Percentiles rank a stretch among this genome's conserved stretches.
phyloP scores from a whole-genome alignment of 768 basidiomycete species.

The Tubosaeta sp. region DNA sequence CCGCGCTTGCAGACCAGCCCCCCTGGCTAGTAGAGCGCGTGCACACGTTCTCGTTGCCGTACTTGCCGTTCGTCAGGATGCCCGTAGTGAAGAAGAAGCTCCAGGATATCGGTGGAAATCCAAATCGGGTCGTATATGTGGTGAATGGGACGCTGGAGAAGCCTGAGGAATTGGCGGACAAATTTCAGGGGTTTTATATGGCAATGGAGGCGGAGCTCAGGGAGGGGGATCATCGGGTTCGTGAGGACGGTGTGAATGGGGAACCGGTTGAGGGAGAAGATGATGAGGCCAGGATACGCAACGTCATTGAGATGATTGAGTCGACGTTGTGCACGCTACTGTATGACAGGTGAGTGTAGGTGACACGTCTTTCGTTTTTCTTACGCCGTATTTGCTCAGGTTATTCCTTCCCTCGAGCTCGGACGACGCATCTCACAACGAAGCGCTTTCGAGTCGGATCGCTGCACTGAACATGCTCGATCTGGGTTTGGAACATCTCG shows the following conservation, averaged over 20 bases:
- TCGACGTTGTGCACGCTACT: constrained; percentile 64
- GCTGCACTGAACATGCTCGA: constrained; percentile 92
- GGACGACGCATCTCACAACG: constrained; percentile 86
- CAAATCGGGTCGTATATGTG: constrained; percentile 28
- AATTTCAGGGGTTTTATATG: constrained; percentile 70
- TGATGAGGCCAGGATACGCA: constrained; percentile 46
- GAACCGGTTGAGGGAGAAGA: constrained; percentile 15
- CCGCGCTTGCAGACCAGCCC: constrained; percentile 39
- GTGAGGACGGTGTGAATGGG: constrained; percentile 2
- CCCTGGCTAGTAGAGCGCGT: constrained; percentile 62
- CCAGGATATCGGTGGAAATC: constrained; percentile 27
- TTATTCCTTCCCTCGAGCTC: constrained; percentile 71
- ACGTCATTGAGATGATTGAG: constrained; percentile 73
- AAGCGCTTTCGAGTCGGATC: constrained; percentile 81
- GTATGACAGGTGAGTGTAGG: constrained; percentile 67
- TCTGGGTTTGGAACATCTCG: constrained; percentile 82
- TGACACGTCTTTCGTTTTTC: neutral
- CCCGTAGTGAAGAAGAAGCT: constrained; percentile 30
- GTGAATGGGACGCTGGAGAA: constrained; percentile 41
- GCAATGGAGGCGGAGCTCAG: constrained; percentile 61
- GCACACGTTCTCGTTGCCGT: constrained; percentile 47
- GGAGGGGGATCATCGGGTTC: constrained; percentile 17
- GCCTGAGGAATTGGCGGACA: constrained; percentile 48
- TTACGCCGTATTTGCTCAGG: constrained; percentile 34
- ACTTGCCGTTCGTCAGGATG: constrained; percentile 53